Evolutionary conservation across 2,329 filamentous ascomycete species (phyloP).

Genomic region (Colletotrichum zoysiae): DNA sequence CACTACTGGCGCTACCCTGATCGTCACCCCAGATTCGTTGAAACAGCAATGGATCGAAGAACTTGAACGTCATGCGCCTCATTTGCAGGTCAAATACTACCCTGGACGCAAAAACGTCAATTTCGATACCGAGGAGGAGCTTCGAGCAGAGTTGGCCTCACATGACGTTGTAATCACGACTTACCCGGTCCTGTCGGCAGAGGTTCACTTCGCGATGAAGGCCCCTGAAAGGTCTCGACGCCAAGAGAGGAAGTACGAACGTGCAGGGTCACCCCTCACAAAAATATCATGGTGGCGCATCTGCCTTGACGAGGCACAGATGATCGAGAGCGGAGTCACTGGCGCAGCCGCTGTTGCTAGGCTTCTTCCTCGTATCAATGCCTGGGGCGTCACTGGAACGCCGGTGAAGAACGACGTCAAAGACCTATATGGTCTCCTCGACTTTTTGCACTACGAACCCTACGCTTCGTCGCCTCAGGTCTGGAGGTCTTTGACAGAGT

Average conservation of each 20-base stretch:
- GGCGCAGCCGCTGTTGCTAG: conserved; percentile 85
- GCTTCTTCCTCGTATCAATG: conserved; percentile 84
- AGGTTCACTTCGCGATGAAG: conserved; percentile 81
- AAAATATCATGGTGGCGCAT: conserved; percentile 91
- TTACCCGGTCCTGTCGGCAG: conserved; percentile 78
- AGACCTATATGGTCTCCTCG: conserved; percentile 83
- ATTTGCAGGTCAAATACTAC: conserved; percentile 68
- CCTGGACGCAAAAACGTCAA: conserved; percentile 59
- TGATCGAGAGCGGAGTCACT: conserved; percentile 90
- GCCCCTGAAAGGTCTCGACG: conserved; percentile 78
- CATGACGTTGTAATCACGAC: conserved; percentile 74
- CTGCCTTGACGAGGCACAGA: conserved; percentile 84
- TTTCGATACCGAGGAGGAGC: conserved; percentile 52
- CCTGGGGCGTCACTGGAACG: conserved; percentile 94
- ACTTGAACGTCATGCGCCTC: conserved; percentile 69
- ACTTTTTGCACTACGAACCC: conserved; percentile 84
- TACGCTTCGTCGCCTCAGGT: conserved; percentile 73
- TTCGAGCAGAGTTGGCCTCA: conserved; percentile 59
- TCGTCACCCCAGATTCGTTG: conserved; percentile 70
- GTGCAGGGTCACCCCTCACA: conserved; percentile 80
- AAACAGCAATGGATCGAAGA: conserved; percentile 73
- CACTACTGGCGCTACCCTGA: conserved; percentile 68
- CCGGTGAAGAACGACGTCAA: conserved; percentile 83
- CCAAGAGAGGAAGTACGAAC: conserved; percentile 73
- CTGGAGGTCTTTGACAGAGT: conserved; percentile 76